Evolutionary conservation across 495 filamentous ascomycete genomes (phyloP), one percentile per base, ranked within the genome.

Genomic region (Pseudoneurospora amorphoporcata): DNA sequence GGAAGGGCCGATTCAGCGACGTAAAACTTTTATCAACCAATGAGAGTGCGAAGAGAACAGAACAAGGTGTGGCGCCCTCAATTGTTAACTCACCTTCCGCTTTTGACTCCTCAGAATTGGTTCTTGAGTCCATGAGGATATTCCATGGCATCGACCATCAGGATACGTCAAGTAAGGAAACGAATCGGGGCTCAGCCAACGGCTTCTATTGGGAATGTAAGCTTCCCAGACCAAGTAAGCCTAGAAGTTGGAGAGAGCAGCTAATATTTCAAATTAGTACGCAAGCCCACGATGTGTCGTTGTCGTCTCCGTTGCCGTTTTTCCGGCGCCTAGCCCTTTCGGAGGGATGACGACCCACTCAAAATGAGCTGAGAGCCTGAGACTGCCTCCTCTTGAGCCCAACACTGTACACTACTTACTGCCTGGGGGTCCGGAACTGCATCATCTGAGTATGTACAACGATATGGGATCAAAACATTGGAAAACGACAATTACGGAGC

Each of bases 1-100:
- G 79, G 79, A 81, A 82, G 79, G 80, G 77, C 80, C 80, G 79
- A 81, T 81, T 81, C 76, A 74, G 72, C 75, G 71, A 75, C 70
- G 70, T 68, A 69, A 72, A 43, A 72, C 73, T 77, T 80, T 73
- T 79, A 68, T 79, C 77, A 75, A 68, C 80, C 80, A 79, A 79
- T 79, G 40, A 65, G 76, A 80, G 77, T 77, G 75, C 42, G 39
- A 71, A 74, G 73, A 68, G 72, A 71, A 70, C 71, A 75, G 77
- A 79, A 81, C 80, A 82, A 81, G 80, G 79, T 82, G 80, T 79
- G 80, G 79, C 80, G 53, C 32, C 53, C 53, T 65, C 23, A 7
- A 17, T 16, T 17, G 29, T 35, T 16, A 17, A 65, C 29, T 65
- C 53, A 65, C 53, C 53, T 65, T 65, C 53, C 53, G 53, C 53